A percentile compares a stretch with the other conserved stretches of the same genome.
phyloP scores from a whole-genome alignment of 768 basidiomycete species.

The Mrakia blollopis region DNA sequence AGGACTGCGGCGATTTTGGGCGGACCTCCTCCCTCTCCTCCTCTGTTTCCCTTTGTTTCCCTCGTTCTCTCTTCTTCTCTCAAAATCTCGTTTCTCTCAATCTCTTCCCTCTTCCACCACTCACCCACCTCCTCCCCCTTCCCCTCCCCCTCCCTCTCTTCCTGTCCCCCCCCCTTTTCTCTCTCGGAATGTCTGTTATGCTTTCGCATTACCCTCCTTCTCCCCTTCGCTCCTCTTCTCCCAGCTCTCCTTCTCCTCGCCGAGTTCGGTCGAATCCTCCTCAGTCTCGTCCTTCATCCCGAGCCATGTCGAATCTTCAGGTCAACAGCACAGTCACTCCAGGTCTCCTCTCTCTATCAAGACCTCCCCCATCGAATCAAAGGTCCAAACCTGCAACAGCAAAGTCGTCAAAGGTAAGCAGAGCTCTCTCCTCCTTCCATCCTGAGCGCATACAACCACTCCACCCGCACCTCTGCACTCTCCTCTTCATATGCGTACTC shows the following conservation, averaged over 20 bases:
- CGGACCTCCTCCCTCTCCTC: background rate
- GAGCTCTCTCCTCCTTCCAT: background rate
- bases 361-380: background rate
- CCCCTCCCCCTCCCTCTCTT: background rate
- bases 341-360: background rate
- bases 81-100: background rate
- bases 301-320: conserved; percentile 1
- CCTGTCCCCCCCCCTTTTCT: background rate
- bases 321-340: background rate
- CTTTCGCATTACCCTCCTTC: conserved; percentile 1
- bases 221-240: background rate
- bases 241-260: background rate
- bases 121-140: background rate
- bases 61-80: background rate
- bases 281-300: background rate
- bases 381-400: background rate
- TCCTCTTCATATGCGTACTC: background rate
- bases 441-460: background rate
- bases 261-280: conserved; percentile 7
- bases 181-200: conserved; percentile 3
- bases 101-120: background rate
- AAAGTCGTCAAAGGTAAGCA: background rate
- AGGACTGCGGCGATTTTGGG: too few species aligned
- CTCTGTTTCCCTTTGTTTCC: background rate
- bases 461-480: background rate